phyloP scores from a whole-genome alignment of 164 flowering plant species.

The Protea cynaroides region DNA sequence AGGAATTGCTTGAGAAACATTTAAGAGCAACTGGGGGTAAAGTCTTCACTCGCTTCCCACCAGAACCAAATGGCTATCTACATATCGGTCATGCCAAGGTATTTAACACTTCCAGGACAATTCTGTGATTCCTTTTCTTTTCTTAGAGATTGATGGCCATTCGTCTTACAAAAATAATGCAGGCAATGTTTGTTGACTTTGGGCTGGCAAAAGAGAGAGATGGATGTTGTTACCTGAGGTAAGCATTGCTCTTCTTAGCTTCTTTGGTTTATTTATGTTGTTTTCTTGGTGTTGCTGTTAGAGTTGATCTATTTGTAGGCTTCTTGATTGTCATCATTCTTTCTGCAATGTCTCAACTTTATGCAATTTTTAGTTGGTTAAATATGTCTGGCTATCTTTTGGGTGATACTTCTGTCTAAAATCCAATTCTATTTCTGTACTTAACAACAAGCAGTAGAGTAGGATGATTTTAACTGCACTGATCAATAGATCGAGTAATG shows the following conservation, averaged over 20 bases:
- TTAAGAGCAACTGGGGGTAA: conserved; percentile 61
- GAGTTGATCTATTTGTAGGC: background rate
- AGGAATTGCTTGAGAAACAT: conserved; percentile 71
- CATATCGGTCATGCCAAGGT: conserved; percentile 99
- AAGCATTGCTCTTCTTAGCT: conserved; percentile 8
- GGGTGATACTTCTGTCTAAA: background rate
- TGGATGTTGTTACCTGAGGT: conserved; percentile 91
- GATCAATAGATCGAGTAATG: no score
- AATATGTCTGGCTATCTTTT: background rate
- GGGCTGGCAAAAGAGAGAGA: conserved; percentile 90
- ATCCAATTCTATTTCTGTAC: no score
- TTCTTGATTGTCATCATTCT: background rate
- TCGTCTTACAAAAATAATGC: conserved; percentile 13
- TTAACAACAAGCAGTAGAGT: no score
- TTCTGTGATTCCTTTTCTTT: background rate
- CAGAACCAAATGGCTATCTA: conserved; percentile 98
- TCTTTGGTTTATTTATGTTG: background rate
- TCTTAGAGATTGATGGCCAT: background rate
- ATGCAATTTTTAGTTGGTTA: background rate
- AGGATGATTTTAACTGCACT: no score
- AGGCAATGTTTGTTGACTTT: conserved; percentile 97
- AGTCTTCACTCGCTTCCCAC: conserved; percentile 87
- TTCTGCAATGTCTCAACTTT: background rate
- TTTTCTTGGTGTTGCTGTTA: background rate
- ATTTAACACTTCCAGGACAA: background rate